Base-by-base conservation (phyloP, 164 flowering plant genomes). In the Hamamelis virginiana region DNA sequence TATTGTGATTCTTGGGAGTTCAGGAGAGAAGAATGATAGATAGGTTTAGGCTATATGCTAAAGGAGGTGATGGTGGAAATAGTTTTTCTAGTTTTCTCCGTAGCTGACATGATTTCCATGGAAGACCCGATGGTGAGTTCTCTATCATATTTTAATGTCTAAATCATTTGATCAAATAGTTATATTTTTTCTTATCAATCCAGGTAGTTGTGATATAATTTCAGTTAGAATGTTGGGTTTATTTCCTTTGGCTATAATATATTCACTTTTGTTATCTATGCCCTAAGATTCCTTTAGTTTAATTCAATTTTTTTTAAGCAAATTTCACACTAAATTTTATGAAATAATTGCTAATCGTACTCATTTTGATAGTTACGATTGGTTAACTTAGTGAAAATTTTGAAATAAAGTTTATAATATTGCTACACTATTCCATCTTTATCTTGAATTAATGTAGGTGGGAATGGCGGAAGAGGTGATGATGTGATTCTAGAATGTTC, bases 21-120 rank as follows among this genome's bases (percentile, higher is more conserved):
- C 68, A 92, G 97, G 98, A 91, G 78, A 85, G 94, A 60, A 89
- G 78, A 73, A 91, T 96, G 97, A 86, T 86, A 22, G 98, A 96
- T 76, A 87, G 82, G 68, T 80, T 81, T 70, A 85, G 80, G 69
- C 62, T 93, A 22, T 75, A 81, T 80, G 97, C 86, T 22, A 93
- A 86, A 79, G 99, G 92, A 78, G 98, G 98, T 48, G 91, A 91
- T 75, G 98, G 98, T 26, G 99, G 98, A 23, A 87, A 61, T 74
- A 96, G 97, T 62, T 92, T 92, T 75, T 46, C 53, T 52, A 89
- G 97, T 75, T 55, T 79, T 57, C 95, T 79, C 25, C 96, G 92
- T 13, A 85, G 94, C 74, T 72, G 92, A 18, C 81, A 73, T 45
- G 89, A 86, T 72, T 89, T 90, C 27, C 87, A 63, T 59, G 97